Evolutionary conservation across 352 stramenopile species (phyloP).

Genomic region (Globisporangium spiculum): DNA sequence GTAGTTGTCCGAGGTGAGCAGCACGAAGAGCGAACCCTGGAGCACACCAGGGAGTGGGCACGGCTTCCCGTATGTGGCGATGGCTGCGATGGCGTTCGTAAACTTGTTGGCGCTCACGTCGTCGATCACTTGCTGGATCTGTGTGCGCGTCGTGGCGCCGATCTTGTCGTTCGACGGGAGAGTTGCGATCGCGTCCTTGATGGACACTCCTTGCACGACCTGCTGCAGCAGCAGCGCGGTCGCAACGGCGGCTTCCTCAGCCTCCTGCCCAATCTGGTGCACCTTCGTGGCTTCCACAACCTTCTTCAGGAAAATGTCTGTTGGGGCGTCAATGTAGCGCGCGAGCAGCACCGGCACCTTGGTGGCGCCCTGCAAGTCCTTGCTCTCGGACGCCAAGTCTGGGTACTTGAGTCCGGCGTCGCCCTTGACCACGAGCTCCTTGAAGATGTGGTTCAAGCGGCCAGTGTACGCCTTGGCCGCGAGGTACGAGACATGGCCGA

Average conservation of each 20-base stretch:
- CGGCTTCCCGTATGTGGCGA: constrained; percentile 55
- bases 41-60: constrained; percentile 55
- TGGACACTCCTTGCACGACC: constrained; percentile 34
- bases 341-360: constrained; percentile 56
- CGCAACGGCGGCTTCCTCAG: constrained; percentile 49
- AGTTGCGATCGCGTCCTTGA: constrained; percentile 36
- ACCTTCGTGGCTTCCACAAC: constrained; percentile 45
- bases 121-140: constrained; percentile 46
- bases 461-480: constrained; percentile 57
- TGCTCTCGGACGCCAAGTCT: constrained; percentile 46
- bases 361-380: constrained; percentile 58
- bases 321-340: constrained; percentile 35
- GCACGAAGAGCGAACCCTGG: constrained; percentile 54
- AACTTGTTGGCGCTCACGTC: constrained; percentile 40
- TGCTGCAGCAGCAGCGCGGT: constrained; percentile 49
- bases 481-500: constrained; percentile 45
- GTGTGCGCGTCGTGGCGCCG: constrained; percentile 25
- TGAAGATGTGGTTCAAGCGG: constrained; percentile 63
- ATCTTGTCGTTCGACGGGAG: constrained; percentile 39
- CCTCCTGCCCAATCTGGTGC: constrained; percentile 50
- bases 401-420: constrained; percentile 58
- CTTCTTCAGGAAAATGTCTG: constrained; percentile 37
- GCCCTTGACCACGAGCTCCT: constrained; percentile 62
- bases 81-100: constrained; percentile 37
- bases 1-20: constrained; percentile 45